phyloP scores from a whole-genome alignment of 2,329 filamentous ascomycete species.

The Lomentospora prolificans region DNA sequence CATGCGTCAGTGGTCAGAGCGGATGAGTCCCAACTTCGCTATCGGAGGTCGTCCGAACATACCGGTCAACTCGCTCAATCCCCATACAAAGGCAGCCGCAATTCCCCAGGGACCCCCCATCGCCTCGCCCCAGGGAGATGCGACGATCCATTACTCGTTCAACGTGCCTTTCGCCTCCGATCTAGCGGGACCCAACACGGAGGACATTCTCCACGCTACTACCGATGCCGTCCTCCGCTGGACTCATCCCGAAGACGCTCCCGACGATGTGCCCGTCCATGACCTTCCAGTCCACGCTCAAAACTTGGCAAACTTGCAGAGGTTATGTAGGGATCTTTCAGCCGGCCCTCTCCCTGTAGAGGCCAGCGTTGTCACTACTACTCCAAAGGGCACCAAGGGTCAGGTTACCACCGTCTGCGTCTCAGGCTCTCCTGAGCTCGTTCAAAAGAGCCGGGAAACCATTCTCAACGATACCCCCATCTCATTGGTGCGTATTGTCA shows the following conservation, averaged over 20 bases:
- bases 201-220: slow-evolving; percentile 90
- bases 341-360: slow-evolving; percentile 62
- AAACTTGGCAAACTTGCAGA: slow-evolving; percentile 71
- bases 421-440: slow-evolving; percentile 76
- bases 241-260: slow-evolving; percentile 83
- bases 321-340: slow-evolving; percentile 73
- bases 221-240: slow-evolving; percentile 79
- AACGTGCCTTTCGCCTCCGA: slow-evolving; percentile 94
- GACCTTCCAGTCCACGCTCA: slow-evolving; percentile 85
- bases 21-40: slow-evolving; percentile 59
- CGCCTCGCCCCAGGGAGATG: slow-evolving; percentile 61
- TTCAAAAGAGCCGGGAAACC: slow-evolving; percentile 80
- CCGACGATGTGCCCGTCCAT: slow-evolving; percentile 75
- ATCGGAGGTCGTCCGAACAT: slow-evolving; percentile 48
- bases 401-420: slow-evolving; percentile 83
- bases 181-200: slow-evolving; percentile 81
- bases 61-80: slow-evolving; percentile 43
- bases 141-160: slow-evolving; percentile 86
- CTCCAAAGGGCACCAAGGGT: slow-evolving; percentile 61
- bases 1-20: slow-evolving; percentile 63
- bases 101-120: slow-evolving; percentile 43
- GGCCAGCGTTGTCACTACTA: slow-evolving; percentile 73
- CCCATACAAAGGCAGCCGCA: slow-evolving; percentile 46
- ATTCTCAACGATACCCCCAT: slow-evolving; percentile 89
- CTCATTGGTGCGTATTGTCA: slow-evolving; percentile 59